Evolutionary conservation across 306 rosid species (phyloP).

Genomic region (Lathyrus tuberosus): DNA sequence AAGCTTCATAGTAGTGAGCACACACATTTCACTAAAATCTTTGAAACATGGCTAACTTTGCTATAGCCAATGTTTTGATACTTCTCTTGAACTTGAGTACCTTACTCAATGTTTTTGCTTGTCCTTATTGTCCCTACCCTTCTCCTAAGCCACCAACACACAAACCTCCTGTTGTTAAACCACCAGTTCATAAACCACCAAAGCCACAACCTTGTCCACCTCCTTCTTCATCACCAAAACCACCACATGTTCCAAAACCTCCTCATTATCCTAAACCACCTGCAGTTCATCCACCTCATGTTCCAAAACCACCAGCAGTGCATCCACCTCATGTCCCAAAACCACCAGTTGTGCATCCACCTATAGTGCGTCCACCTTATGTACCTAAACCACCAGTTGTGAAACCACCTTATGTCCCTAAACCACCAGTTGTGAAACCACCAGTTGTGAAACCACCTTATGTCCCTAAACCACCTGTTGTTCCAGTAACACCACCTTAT

Average conservation of each 20-base stretch:
- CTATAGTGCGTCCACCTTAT: constrained; percentile 15
- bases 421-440: too few species aligned
- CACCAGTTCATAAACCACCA: constrained; percentile 27
- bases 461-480: constrained; percentile 30
- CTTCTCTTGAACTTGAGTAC: constrained; percentile 60
- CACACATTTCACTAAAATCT: background rate
- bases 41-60: constrained; percentile 50
- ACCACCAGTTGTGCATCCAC: too few species aligned
- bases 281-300: constrained; percentile 15
- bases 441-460: constrained; percentile 13
- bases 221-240: constrained; percentile 45
- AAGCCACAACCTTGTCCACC: constrained; percentile 46
- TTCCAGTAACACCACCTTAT: too few species aligned
- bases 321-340: constrained; percentile 22
- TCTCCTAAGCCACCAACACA: constrained; percentile 54
- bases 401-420: constrained; percentile 31
- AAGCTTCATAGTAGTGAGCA: background rate
- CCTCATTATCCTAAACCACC: constrained; percentile 40
- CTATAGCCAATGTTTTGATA: constrained; percentile 41
- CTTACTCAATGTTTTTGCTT: constrained; percentile 62
- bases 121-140: constrained; percentile 62
- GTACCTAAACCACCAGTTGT: constrained; percentile 38
- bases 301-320: constrained; percentile 39
- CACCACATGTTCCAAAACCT: constrained; percentile 48
- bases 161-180: constrained; percentile 32